Base-by-base conservation (phyloP, 139 green algal genomes). In the Chlamydomonas sphaeroides region DNA sequence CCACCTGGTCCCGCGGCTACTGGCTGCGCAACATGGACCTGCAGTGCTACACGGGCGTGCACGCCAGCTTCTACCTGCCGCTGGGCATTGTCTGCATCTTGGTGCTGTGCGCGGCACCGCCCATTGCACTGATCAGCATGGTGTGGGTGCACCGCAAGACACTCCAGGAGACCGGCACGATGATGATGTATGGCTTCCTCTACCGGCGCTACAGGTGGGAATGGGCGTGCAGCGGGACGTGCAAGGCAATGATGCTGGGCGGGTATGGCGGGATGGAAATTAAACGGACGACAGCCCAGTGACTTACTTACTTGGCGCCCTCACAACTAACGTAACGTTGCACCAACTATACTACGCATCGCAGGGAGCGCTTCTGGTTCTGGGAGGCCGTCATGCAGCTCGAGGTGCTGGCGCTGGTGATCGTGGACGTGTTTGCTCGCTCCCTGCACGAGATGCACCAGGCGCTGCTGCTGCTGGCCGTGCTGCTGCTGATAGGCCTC, bases 141-240 rank as follows among this genome's bases (percentile, higher is more conserved):
- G 11, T 69, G 33, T 69, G 63, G 63, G 7, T 33, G 7, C 14
- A 45, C 14, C 33, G 33, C 15, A 17, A 42, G 7, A 7, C 33
- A 3, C 63, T 69, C 7, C 5, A 48, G 14, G 33, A 69, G 63
- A 5, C 3, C 5, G 11, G 35, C 15, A 69, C 63, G 33, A 23
- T 30, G 63, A 7, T 30, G 63, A 11, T 30, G 63, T 69, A 69
- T 33, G 63, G 63, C 33, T 69, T 69, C 18, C 7, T 45, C 3
- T 69, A 69, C 63, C 33, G 63, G 33, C 33, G 35, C 7, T 69
- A 69, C 63, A 69, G 35, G 63, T 69, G 63, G 14, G 51, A n/a
- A n/a, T n/a, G n/a, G n/a, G n/a, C n/a, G n/a, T n/a, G n/a, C n/a
- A n/a, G n/a, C n/a, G n/a, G n/a, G n/a, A n/a, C n/a, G n/a, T n/a